Base-by-base conservation (phyloP, 176 grass and related monocot genomes). In the Hordeum marinum region DNA sequence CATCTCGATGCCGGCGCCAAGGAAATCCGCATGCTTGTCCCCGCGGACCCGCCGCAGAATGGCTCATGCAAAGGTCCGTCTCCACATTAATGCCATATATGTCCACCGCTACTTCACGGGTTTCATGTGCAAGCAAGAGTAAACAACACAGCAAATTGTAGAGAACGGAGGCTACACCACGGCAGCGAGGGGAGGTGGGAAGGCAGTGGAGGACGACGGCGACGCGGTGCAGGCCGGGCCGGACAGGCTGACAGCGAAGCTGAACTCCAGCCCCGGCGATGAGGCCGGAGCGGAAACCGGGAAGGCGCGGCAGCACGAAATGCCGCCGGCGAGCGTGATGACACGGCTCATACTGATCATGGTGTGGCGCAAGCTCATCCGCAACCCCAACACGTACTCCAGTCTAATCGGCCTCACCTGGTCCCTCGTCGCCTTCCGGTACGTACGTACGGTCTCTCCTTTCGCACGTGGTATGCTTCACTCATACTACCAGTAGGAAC, bases 351-450 rank as follows among this genome's bases (percentile, higher is more conserved):
- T 97, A 70, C 85, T 97, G 10, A 93, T 94, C 82, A 97, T 97
- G 95, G 95, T 97, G 54, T 99, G 96, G 93, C 96, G 96, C 78
- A 99, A 96, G 79, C 91, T 99, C 14, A 96, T 96, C 46, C 91
- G 96, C 62, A 99, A 99, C 60, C 96, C 96, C 6, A 99, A 96
- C 93, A 96, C 96, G 46, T 99, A 99, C 69, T 94, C 96, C 63
- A 99, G 96, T 78, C 78, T 99, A 64, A 64, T 41, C 68, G 39
- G 71, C 71, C 71, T 74, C 71, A 20, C 42, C 43, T 74, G 71
- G 71, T 74, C 42, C 12, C 71, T 74, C 71, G 2, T 97, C 76
- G 86, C 90, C 74, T 94, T 92, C 88, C 81, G 92, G 90, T 94
- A 78, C 26, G 66, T 63, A 29, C 8, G 24, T 39, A 82, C 9